Evolutionary conservation across 305 asterid species (phyloP), one percentile per base, ranked within the genome.

Genomic region (Plantago coronopus): DNA sequence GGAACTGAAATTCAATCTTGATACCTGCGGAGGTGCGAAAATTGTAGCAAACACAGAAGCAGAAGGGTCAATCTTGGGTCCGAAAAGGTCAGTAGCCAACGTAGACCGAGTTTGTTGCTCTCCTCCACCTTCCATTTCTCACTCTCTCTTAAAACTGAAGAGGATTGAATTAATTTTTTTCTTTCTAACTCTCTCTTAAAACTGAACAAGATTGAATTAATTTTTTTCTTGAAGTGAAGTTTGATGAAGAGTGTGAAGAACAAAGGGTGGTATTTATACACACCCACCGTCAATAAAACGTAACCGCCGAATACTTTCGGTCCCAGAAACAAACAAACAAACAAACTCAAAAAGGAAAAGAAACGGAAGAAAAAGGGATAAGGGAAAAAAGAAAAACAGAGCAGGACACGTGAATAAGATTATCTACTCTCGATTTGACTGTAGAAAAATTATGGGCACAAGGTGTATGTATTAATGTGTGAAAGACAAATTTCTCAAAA

Each of bases 41-140:
- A 91, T 81, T 2, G 95, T 74, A n/a, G 75, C 76, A 29, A 85
- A 83, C 67, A 85, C 80, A 51, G 95, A 70, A 62, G 96, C 67
- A 4, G 94, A 69, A 22, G 88, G 60, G 19, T 81, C 57, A 38
- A 83, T 86, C 66, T 85, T 85, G 0, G 88, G 80, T 67, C 96
- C 97, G 37, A 90, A 90, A 70, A 87, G 95, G 69, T 87, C 97
- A 82, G 95, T 57, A 69, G 94, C 78, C 34, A 90, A 80, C 56
- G 97, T 80, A 71, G 95, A 83, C 45, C 80, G 84, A 1, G 89
- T 73, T 75, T 78, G 83, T 53, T 74, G 78, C 40, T 34, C 40
- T 6, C 40, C 40, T 0, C 40, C 40, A 47, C 85, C 86, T 59
- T 85, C 97, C 96, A 90, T 22, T n/a, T 16, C n/a, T 48, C 42